Percentiles rank a stretch among this genome's conserved stretches.
These are phyloP conservation scores for Xylaria sp. DNA, from an alignment of 2,329 filamentous ascomycete genomes.

Conservation along the genomic window DNA sequence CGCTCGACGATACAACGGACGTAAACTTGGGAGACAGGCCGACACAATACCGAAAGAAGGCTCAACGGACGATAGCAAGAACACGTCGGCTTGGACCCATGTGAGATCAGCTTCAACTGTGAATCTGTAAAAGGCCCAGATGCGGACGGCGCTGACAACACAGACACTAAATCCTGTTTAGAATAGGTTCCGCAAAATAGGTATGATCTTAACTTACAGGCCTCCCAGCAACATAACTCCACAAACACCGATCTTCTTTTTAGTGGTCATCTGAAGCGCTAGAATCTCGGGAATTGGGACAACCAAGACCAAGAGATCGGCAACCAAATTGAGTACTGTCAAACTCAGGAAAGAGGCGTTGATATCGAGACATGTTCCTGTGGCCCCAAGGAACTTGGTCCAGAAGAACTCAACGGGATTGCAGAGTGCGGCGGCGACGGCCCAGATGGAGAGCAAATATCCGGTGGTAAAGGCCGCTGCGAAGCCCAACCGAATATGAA, in stretches of 20 bases:
- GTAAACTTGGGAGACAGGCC: slow-evolving; percentile 51
- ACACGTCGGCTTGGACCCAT: slow-evolving; percentile 47
- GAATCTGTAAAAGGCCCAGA: slow-evolving; percentile 44
- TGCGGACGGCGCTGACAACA: slow-evolving; percentile 46
- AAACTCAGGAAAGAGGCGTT: slow-evolving; percentile 44
- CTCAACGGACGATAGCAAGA: slow-evolving; percentile 51
- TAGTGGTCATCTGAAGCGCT: slow-evolving; percentile 46
- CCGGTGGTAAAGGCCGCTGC: slow-evolving; percentile 41
- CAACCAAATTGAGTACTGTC: slow-evolving; percentile 46
- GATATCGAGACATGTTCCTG: slow-evolving; percentile 45
- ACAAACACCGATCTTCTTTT: slow-evolving; percentile 46
- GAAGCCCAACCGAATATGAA: slow-evolving; percentile 41
- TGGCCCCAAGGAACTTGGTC: slow-evolving; percentile 40
- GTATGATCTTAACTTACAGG: slow-evolving; percentile 42
- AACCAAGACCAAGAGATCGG: slow-evolving; percentile 48
- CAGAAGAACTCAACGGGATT: slow-evolving; percentile 44
- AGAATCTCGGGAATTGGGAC: slow-evolving; percentile 48
- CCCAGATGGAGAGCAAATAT: slow-evolving; percentile 45
- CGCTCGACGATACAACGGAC: slow-evolving; percentile 47
- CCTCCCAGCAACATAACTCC: slow-evolving; percentile 48
- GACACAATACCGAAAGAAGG: slow-evolving; percentile 52
- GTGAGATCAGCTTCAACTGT: slow-evolving; percentile 43
- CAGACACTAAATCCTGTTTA: slow-evolving; percentile 42
- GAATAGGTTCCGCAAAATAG: neutral
- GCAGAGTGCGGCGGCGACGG: slow-evolving; percentile 41